Evolutionary conservation across 2,329 filamentous ascomycete species (phyloP).

Genomic region (Sclerotinia spermophila): DNA sequence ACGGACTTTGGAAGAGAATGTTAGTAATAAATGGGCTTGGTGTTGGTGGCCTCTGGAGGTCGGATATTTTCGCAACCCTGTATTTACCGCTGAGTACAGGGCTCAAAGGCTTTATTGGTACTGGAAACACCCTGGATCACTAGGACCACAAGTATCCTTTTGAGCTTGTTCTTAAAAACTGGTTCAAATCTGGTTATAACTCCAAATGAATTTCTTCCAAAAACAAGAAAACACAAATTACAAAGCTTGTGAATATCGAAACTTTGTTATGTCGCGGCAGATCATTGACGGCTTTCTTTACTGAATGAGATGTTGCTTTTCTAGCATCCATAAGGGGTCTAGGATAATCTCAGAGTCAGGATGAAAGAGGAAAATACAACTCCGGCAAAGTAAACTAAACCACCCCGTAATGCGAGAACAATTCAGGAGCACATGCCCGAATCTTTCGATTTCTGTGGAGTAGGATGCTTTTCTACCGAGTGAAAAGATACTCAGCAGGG

Average conservation of each 20-base stretch:
- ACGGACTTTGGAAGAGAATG: conserved; percentile 10
- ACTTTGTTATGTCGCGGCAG: background rate
- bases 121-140: background rate
- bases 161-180: conserved; percentile 10
- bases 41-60: background rate
- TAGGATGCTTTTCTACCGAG: background rate
- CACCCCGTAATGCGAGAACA: background rate
- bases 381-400: background rate
- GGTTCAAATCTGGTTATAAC: background rate
- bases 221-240: background rate
- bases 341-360: background rate
- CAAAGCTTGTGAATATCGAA: background rate
- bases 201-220: conserved; percentile 1
- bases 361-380: conserved; percentile 2
- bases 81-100: background rate
- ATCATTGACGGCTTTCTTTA: conserved; percentile 14
- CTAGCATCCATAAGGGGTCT: background rate
- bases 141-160: background rate
- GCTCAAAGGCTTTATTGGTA: background rate
- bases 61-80: background rate
- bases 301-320: background rate
- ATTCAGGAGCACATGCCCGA: background rate
- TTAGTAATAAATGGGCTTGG: background rate
- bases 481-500: background rate
- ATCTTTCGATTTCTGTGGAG: conserved; percentile 5